Base-by-base conservation (phyloP, 2,329 filamentous ascomycete species). In the Fusarium burgessii region DNA sequence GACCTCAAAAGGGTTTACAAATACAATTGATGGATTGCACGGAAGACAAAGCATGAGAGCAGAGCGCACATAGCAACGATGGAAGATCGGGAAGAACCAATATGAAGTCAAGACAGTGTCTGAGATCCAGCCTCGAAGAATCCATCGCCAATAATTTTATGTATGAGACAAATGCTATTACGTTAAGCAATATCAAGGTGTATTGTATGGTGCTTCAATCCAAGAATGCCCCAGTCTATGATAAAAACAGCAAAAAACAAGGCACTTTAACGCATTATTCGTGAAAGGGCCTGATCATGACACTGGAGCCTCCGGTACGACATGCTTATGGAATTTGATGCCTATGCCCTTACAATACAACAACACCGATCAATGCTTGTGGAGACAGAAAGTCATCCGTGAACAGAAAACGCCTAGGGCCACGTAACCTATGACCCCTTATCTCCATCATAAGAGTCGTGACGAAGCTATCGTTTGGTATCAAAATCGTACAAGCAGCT, bases 401-500 rank as follows among this genome's bases (percentile, higher is more conserved):
- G 32, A 62, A 68, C 46, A 74, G 66, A 40, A 69, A 75, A 74
- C 71, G 68, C 71, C 71, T 50, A 49, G 67, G 59, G 59, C 61
- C 69, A 56, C 45, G 36, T 66, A 62, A 57, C 63, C 58, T 68
- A 69, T 45, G 33, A 42, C 42, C 74, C 66, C 59, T 50, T 49
- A 59, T 60, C 63, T 62, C 61, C 54, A 43, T 76, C 74, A 56
- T 77, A 74, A 76, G 62, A 66, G 58, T 77, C 72, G 66, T 77
- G 70, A 74, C 59, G 64, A 61, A 68, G 62, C 66, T 63, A 71
- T 71, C 62, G 65, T 75, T 66, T 75, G 75, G 75, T 77, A 77
- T 77, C 74, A 76, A 76, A 67, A 73, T 77, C 71, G 66, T 76
- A 70, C 62, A 75, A 73, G 66, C 70, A 68, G 73, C 47, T 33